A percentile compares a stretch with the other conserved stretches of the same genome.
phyloP scores from a whole-genome alignment of 2,329 filamentous ascomycete species.

The Scopulariopsis brevicaulis region DNA sequence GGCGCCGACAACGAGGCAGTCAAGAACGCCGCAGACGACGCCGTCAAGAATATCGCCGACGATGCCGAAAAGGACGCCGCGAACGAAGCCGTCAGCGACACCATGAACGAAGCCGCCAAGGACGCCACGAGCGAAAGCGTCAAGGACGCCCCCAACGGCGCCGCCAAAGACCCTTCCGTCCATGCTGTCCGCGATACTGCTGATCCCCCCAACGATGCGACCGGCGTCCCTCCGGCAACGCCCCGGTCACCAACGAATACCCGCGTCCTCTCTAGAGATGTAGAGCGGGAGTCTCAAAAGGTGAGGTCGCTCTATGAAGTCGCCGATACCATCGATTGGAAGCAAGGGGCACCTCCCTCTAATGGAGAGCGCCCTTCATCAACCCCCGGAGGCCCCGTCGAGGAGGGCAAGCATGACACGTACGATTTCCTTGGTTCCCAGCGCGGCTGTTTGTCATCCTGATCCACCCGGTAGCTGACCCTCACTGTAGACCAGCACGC shows the following conservation, averaged over 20 bases:
- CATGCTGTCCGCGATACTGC: background rate
- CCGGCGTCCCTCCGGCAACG: background rate
- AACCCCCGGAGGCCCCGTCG: constrained; percentile 36
- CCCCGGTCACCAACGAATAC: constrained; percentile 15
- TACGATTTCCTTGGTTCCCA: constrained; percentile 40
- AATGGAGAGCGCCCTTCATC: constrained; percentile 31
- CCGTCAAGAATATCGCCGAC: too few relatives aligned
- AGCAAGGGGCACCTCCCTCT: constrained; percentile 34
- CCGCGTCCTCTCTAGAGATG: constrained; percentile 39
- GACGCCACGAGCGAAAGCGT: too few relatives aligned
- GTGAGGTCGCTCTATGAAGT: constrained; percentile 55
- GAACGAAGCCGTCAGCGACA: too few relatives aligned
- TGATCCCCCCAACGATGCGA: constrained; percentile 9
- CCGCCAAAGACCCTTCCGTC: too few relatives aligned
- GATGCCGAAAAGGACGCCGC: too few relatives aligned
- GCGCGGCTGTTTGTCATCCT: background rate
- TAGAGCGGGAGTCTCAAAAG: constrained; percentile 54
- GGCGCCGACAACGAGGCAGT: too few relatives aligned
- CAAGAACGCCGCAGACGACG: too few relatives aligned
- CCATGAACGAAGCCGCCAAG: too few relatives aligned
- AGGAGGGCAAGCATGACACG: constrained; percentile 41
- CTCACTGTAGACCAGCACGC: constrained; percentile 4
- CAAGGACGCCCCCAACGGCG: too few relatives aligned
- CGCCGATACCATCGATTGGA: constrained; percentile 39
- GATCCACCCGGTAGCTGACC: constrained; percentile 8